Conservation (phyloP, 805 yeast species). For the Henningerozyma blattae region DNA sequence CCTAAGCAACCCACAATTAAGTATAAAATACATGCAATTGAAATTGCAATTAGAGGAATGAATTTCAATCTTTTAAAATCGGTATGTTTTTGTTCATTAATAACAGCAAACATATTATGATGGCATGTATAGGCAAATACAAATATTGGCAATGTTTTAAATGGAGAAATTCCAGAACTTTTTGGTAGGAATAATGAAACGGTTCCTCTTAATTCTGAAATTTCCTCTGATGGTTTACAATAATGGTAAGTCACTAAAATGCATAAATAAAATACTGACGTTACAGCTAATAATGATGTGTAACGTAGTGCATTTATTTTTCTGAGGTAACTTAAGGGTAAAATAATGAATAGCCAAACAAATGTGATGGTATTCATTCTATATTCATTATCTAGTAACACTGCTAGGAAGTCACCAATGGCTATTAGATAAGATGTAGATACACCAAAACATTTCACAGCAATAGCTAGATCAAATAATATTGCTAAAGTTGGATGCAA, state of each 20-base stretch:
- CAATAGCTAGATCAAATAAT: constrained; percentile 55
- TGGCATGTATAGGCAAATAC: constrained; percentile 95
- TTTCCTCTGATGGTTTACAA: constrained; percentile 21
- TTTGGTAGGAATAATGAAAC: constrained; percentile 36
- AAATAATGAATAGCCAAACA: constrained; percentile 34
- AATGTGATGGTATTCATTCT: constrained; percentile 33
- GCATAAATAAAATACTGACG: constrained; percentile 69
- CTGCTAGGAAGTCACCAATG: constrained; percentile 59
- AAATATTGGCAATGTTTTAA: constrained; percentile 77
- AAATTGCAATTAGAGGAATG: constrained; percentile 43
- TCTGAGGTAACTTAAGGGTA: constrained; percentile 55
- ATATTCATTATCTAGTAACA: constrained; percentile 32
- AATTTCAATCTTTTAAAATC: constrained; percentile 34
- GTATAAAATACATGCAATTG: constrained; percentile 50
- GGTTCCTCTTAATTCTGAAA: constrained; percentile 32
- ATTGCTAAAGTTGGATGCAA: constrained; percentile 54
- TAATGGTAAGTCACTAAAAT: constrained; percentile 65
- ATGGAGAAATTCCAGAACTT: constrained; percentile 24
- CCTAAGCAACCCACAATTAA: constrained; percentile 70
- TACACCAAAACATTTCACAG: constrained; percentile 64
- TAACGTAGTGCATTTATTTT: constrained; percentile 74
- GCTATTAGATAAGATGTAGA: constrained; percentile 56
- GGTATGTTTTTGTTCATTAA: constrained; percentile 63
- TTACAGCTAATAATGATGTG: constrained; percentile 72
- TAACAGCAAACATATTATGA: constrained; percentile 83